A percentile compares a stretch with the other conserved stretches of the same genome.
Evolutionary conservation across 139 green algal species (phyloP).

Genomic region (Nannochloris sp.): DNA sequence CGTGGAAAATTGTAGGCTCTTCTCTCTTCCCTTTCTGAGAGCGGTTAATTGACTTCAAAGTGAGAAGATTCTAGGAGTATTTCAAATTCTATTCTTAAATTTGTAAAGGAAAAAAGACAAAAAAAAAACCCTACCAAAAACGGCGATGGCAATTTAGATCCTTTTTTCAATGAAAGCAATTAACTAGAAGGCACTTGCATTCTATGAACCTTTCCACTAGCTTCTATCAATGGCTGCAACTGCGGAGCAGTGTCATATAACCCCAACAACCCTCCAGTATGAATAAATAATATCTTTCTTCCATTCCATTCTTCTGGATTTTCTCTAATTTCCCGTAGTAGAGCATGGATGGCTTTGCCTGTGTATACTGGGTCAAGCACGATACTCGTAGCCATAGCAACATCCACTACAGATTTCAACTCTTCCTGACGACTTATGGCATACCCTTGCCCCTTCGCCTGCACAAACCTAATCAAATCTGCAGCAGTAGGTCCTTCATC

Average conservation of each 20-base stretch:
- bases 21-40: background rate
- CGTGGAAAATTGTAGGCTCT: constrained; percentile 22
- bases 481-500: constrained; percentile 1
- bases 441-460: constrained; percentile 82
- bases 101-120: no score
- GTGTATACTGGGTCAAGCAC: constrained; percentile 90
- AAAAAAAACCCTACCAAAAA: no score
- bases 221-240: constrained; percentile 46
- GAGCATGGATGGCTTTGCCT: constrained; percentile 72
- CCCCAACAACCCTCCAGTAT: constrained; percentile 85
- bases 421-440: constrained; percentile 79
- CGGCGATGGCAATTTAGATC: no score
- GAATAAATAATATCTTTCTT: constrained; percentile 69
- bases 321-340: constrained; percentile 62
- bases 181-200: constrained; percentile 1
- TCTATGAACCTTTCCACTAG: background rate
- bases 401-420: constrained; percentile 56
- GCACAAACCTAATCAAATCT: constrained; percentile 17
- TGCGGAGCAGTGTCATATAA: constrained; percentile 86
- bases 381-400: constrained; percentile 63
- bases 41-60: no score
- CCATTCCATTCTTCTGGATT: constrained; percentile 65
- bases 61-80: no score
- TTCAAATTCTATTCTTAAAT: constrained; percentile 3
- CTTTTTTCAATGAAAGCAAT: no score